Base-by-base conservation (phyloP, 2,329 filamentous ascomycete genomes). In the Ascosphaera aggregata region DNA sequence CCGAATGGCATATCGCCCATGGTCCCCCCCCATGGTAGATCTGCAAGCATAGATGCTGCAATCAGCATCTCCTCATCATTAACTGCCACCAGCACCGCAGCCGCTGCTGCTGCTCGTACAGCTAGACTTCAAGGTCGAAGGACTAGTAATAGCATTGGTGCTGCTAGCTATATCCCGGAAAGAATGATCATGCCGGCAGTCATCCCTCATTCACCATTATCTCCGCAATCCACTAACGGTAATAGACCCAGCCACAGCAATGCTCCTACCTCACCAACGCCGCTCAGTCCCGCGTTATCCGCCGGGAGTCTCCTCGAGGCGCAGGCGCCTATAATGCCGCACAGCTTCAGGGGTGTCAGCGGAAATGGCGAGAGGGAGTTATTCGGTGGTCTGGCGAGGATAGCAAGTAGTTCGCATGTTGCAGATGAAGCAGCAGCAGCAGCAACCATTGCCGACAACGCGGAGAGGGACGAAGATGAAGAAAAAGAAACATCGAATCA, bases 401-500 rank as follows among this genome's bases (percentile, higher is more conserved):
- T 27, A 27, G 22, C 22, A 5, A 27, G 22, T 11, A 27, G 11
- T 27, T 27, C 22, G 7, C n/a, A n/a, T n/a, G 11, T 5, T 11
- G 22, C 22, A 11, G 22, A 11, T 11, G 22, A 5, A 11, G 11
- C 5, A 5, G 7, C 22, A 5, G 11, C 22, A 7, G 22, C 7
- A 27, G 11, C 22, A 27, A 27, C 22, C 22, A 11, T 5, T 7
- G 22, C 5, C 7, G 22, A 27, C 7, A 27, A 27, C 5, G 22
- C 5, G 7, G 22, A 27, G 7, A 27, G 22, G 11, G 22, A 27
- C 22, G 7, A 11, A 7, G 22, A 27, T 7, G 11, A 27, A 27
- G 22, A 27, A 52, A 24, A 40, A 56, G 30, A 51, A 46, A 37
- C 53, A 54, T 4, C 47, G 54, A 7, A 47, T 7, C 11, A 5